Base-by-base conservation (phyloP, 495 filamentous ascomycete species). In the Hypoxylon fragiforme region DNA sequence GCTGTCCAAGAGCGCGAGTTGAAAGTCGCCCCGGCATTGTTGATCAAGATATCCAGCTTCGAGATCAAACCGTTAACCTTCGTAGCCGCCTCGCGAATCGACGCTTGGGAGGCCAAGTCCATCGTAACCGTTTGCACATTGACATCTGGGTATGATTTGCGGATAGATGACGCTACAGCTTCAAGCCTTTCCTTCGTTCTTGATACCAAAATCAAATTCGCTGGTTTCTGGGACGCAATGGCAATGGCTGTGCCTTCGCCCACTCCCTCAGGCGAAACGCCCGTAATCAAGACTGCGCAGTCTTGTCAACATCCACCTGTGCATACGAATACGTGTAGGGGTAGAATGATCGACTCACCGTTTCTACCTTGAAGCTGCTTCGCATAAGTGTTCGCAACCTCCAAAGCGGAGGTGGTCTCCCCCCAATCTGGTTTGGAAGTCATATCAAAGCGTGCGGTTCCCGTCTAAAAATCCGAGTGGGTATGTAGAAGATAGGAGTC, bases 141-240 rank as follows among this genome's bases (percentile, higher is more conserved):
- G 3, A 71, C 63, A 7, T 22, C 15, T 0, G 77, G 74, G 39
- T 72, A 67, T 9, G 41, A 52, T 3, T 55, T 15, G 11, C 45
- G 48, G 45, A 83, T 74, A 7, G 72, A 47, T 7, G 65, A 44
- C 11, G 70, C 72, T 1, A 82, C 78, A 34, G 72, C 41, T 12
- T 81, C 69, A n/a, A 84, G 65, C 44, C 78, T 80, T 28, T 69
- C 41, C 26, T 60, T 68, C 5, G 79, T 82, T 0, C 81, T 73
- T 1, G 81, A 84, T 2, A 77, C 80, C 7, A 84, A 69, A 45
- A 85, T 77, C 1, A 85, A 66, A 4, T 74, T 70, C 0, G 57
- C 59, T 0, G 81, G 81, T 1, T 54, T 42, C 50, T 84, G 80
- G 0, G 77, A 78, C 8, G 80, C 82, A 30, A 84, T 72, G 9